Base-by-base conservation (phyloP, 2,329 filamentous ascomycete species). In the Claviceps pazoutovae region DNA sequence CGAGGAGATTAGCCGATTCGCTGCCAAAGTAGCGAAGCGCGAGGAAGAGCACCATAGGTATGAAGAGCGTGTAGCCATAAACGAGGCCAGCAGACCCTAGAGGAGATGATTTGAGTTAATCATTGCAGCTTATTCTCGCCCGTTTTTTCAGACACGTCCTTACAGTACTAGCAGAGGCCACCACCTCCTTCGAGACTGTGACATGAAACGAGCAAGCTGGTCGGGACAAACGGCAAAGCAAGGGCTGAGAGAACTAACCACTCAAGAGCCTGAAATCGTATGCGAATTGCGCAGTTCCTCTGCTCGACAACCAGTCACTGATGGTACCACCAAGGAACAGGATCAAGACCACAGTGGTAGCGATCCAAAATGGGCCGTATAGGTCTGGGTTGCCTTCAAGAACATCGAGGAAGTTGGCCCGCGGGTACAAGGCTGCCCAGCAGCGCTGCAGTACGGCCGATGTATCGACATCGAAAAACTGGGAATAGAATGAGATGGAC, bases 391-490 rank as follows among this genome's bases (percentile, higher is more conserved):
- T 97, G 19, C 93, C 93, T 66, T 98, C 93, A 30, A 98, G 78
- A 38, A 97, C 88, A 64, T 98, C 93, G 56, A 98, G 83, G 71
- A 98, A 98, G 74, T 95, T 96, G 53, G 84, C 84, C 56, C 88
- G 83, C 46, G 93, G 93, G 68, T 86, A 95, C 41, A 97, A 73
- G n/a, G 91, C 84, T 1, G 89, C 85, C 68, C 83, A 83, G 70
- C 93, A 97, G 58, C 93, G 86, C 62, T 83, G 77, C 52, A 96
- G 72, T 19, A 98, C 90, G 50, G 93, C 87, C 54, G 80, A 83
- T 1, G 93, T 97, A 71, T 98, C 93, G 57, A 98, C 91, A 65
- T 98, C 93, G 72, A 98, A 98, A 79, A 93, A 97, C 71, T 95
- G 93, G 52, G 89, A 82, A 73, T 98, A 98, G 75, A 95, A 98